These are phyloP conservation scores for Tetraselmis chui DNA, from an alignment of 139 green algal genomes.

Conservation along the genomic window DNA sequence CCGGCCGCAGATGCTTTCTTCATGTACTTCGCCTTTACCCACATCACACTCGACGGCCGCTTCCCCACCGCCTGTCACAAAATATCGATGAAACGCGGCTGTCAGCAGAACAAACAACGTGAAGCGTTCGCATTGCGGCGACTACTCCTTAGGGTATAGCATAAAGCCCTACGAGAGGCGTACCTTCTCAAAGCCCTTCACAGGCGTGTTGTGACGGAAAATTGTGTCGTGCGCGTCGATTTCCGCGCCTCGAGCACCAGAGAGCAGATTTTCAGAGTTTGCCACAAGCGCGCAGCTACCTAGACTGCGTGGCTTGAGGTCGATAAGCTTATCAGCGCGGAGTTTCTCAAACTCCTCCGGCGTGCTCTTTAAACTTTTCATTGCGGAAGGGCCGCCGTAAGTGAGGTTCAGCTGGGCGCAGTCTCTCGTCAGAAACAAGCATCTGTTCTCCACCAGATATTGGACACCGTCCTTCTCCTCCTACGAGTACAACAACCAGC, in stretches of 20 bases:
- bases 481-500: neutral
- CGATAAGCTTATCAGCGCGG: neutral
- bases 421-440: conserved; percentile 8
- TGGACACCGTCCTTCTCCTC: neutral
- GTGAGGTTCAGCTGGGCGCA: conserved; percentile 4
- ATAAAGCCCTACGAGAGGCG: no score
- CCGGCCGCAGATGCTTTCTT: neutral
- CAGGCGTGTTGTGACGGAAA: conserved; percentile 12
- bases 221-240: conserved; percentile 15
- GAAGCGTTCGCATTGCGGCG: no score
- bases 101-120: no score
- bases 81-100: no score
- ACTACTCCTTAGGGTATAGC: no score
- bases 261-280: conserved; percentile 12
- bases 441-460: neutral
- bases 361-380: neutral
- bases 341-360: neutral
- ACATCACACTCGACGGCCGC: neutral
- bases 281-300: conserved; percentile 10
- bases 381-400: neutral
- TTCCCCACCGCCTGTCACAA: conserved; percentile 4
- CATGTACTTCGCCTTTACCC: conserved; percentile 11
- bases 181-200: conserved; percentile 9
- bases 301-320: conserved; percentile 10
- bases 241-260: neutral